phyloP scores from a whole-genome alignment of 139 green algal genomes.

The Eudorina sp. region DNA sequence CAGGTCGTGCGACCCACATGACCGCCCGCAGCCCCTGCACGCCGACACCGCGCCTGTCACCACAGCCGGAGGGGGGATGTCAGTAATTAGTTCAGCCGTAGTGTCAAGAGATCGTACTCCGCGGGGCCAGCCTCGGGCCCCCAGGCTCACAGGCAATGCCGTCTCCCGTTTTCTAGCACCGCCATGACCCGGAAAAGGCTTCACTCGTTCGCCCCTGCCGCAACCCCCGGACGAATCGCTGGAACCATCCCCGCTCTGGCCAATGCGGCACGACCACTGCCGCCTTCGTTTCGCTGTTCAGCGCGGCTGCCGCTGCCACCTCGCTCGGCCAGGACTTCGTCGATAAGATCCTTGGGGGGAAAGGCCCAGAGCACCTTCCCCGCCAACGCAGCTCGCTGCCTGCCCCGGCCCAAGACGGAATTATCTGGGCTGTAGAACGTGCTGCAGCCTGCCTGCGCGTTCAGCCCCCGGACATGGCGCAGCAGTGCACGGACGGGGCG shows the following conservation, averaged over 20 bases:
- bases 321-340: not conserved
- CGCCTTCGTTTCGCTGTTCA: not conserved
- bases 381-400: not conserved
- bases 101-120: not conserved
- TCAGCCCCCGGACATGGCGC: not conserved
- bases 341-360: not conserved
- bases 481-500: not conserved
- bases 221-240: not conserved
- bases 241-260: slow-evolving; percentile 18
- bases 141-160: not conserved
- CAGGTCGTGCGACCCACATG: not conserved
- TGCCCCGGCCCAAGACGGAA: not conserved
- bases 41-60: not conserved
- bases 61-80: not conserved
- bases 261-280: slow-evolving; percentile 38
- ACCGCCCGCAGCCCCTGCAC: not conserved
- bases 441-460: slow-evolving; percentile 7
- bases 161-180: not conserved
- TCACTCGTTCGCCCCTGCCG: not conserved
- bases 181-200: not conserved
- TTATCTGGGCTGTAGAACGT: not conserved
- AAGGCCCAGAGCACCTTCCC: slow-evolving; percentile 39
- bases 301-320: not conserved
- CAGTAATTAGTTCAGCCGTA: not conserved
- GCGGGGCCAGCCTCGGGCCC: not conserved